phyloP scores from a whole-genome alignment of 129 eudicot species.

The Lactuca sativa region DNA sequence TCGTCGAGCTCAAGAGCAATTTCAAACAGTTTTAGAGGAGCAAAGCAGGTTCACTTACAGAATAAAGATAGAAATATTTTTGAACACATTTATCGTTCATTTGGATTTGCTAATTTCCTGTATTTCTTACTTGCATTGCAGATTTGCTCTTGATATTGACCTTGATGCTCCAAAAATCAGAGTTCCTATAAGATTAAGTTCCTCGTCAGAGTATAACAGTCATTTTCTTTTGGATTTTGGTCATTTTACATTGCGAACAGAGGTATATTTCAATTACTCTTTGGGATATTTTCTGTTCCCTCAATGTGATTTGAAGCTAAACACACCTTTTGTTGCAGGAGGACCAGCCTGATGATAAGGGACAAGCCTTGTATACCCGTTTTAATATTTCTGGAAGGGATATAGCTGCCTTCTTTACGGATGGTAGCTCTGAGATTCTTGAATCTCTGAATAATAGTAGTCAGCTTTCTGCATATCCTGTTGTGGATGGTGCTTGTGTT shows the following conservation, averaged over 20 bases:
- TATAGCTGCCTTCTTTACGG: slow-evolving; percentile 84
- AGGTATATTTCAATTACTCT: slow-evolving; percentile 48
- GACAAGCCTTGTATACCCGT: slow-evolving; percentile 72
- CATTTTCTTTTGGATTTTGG: slow-evolving; percentile 96
- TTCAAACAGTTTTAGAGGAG: slow-evolving; percentile 94
- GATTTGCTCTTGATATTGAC: slow-evolving; percentile 97
- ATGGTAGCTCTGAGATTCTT: slow-evolving; percentile 49
- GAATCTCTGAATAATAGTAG: slow-evolving; percentile 30
- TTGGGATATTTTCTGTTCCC: slow-evolving; percentile 14
- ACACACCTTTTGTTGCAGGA: slow-evolving; percentile 52
- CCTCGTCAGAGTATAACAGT: slow-evolving; percentile 53
- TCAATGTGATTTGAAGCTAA: slow-evolving; percentile 22
- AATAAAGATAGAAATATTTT: no score
- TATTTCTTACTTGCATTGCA: slow-evolving; percentile 32
- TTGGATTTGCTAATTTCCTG: slow-evolving; percentile 1
- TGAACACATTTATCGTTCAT: background rate
- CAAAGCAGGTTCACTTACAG: slow-evolving; percentile 73
- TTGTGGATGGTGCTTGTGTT: slow-evolving; percentile 40
- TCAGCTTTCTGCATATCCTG: slow-evolving; percentile 45
- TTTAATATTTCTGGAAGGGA: slow-evolving; percentile 89
- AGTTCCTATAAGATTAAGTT: slow-evolving; percentile 60
- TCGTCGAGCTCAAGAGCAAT: slow-evolving; percentile 96
- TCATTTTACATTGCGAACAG: slow-evolving; percentile 85
- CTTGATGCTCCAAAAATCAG: slow-evolving; percentile 99
- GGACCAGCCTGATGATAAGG: slow-evolving; percentile 50